Evolutionary conservation across 2,329 filamentous ascomycete genomes (phyloP), one percentile per base, ranked within the genome.

Genomic region (Sporothrix variecibatus): DNA sequence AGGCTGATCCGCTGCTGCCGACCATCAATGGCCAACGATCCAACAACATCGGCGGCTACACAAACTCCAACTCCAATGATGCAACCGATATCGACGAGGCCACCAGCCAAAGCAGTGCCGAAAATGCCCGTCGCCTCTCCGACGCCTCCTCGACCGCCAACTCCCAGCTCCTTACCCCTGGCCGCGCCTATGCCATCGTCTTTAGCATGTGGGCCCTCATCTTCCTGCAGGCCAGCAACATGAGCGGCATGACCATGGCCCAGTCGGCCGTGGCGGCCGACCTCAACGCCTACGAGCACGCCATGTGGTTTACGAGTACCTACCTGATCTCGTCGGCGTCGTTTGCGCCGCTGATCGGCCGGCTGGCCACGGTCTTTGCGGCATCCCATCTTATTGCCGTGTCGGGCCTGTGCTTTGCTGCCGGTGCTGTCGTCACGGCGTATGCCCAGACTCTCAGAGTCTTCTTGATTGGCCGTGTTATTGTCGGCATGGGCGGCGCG

Each of bases 291-390:
- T 94, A 94, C 78, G 89, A 91, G 73, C 85, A 90, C 73, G 90
- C 90, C 49, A 92, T 90, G 81, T 97, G 93, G 93, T 94, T 96
- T 80, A 94, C 92, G 8, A 93, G 92, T 43, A 86, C 91, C 2
- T 97, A 94, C 80, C 85, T 96, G 67, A 86, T 89, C 75, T 81
- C 84, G 77, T 85, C 86, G 87, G 93, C 87, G 38, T 87, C 86
- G 15, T 82, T 93, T 15, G 88, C 91, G 0, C 93, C 94, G 0
- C 81, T 97, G 1, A 87, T 89, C 53, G 93, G 93, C 7, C 90
- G 93, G 23, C 84, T 97, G 0, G 89, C 91, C 64, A 89, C 91
- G 78, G 89, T 96, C 31, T 95, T 97, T 81, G 89, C 91, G 0
- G 89, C 93, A 0, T 86, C 91, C 31, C 79, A 85, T 28, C 91